A percentile compares a stretch with the other conserved stretches of the same genome.
phyloP scores from a whole-genome alignment of 805 yeast genomes.

The Candida awuae region DNA sequence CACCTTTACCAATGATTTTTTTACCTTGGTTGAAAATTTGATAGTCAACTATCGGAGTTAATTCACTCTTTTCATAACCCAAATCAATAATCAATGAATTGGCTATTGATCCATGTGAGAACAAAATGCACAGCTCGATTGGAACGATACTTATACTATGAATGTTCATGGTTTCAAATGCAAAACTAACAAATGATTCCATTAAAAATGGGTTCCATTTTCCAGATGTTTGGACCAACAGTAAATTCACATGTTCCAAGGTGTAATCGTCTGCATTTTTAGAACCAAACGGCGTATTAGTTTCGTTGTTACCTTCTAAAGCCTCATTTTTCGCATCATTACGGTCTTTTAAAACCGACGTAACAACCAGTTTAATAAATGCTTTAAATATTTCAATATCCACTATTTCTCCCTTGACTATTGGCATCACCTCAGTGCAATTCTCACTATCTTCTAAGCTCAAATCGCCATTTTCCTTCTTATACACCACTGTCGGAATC shows the following conservation, averaged over 20 bases:
- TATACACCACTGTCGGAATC: constrained; percentile 65
- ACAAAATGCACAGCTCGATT: constrained; percentile 57
- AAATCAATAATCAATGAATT: constrained; percentile 73
- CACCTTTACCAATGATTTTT: constrained; percentile 42
- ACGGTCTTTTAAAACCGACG: constrained; percentile 35
- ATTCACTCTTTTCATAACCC: constrained; percentile 67
- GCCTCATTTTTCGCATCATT: constrained; percentile 13
- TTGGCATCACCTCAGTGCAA: constrained; percentile 42
- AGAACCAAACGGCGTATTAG: constrained; percentile 10
- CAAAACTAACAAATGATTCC: constrained; percentile 66
- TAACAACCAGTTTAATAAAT: constrained; percentile 44
- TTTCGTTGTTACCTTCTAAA: constrained; percentile 12
- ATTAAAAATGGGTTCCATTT: constrained; percentile 62
- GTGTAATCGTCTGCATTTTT: background rate
- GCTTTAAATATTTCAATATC: constrained; percentile 66
- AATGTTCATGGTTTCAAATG: constrained; percentile 64
- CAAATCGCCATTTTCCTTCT: background rate
- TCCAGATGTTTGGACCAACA: constrained; percentile 52
- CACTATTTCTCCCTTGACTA: constrained; percentile 53
- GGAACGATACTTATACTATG: constrained; percentile 69
- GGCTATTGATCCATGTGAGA: constrained; percentile 59
- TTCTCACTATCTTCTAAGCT: constrained; percentile 1
- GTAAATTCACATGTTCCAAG: constrained; percentile 49
- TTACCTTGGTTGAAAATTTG: constrained; percentile 49
- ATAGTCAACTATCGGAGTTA: constrained; percentile 73